These are phyloP conservation scores for Podaxis sp. DNA, from an alignment of 768 basidiomycete species.

Conservation along the genomic window DNA sequence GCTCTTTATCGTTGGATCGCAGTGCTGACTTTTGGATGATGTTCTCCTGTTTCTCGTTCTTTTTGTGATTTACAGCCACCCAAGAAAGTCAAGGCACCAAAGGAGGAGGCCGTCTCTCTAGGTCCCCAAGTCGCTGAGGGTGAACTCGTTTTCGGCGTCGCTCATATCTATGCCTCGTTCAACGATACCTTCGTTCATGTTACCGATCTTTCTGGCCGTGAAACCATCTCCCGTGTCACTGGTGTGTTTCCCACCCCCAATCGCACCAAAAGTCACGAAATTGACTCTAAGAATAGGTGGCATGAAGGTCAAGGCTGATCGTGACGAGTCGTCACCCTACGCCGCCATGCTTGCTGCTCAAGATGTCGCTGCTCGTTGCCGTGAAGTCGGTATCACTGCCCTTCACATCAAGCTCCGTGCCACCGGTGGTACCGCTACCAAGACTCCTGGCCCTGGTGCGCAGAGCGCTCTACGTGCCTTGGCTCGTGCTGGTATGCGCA, in stretches of 20 bases:
- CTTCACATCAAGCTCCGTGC: conserved; percentile 99
- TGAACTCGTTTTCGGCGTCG: conserved; percentile 96
- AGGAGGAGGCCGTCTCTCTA: conserved; percentile 84
- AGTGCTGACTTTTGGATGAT: conserved; percentile 46
- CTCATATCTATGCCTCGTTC: conserved; percentile 99
- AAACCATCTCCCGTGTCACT: conserved; percentile 98
- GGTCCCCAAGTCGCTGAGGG: conserved; percentile 96
- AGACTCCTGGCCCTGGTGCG: conserved; percentile 98
- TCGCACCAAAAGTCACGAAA: not conserved
- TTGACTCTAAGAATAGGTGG: conserved; percentile 52
- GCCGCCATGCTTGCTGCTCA: conserved; percentile 98
- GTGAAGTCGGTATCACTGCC: conserved; percentile 97
- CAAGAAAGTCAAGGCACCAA: conserved; percentile 74
- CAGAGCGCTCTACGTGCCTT: conserved; percentile 97
- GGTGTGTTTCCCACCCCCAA: conserved; percentile 43
- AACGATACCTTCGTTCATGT: conserved; percentile 99
- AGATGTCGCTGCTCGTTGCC: conserved; percentile 94
- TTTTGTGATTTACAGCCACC: conserved; percentile 51
- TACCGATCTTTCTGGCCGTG: conserved; percentile 98
- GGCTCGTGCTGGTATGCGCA: conserved; percentile 96
- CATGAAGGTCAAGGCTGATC: conserved; percentile 99
- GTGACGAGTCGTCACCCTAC: conserved; percentile 97
- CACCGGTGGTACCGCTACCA: conserved; percentile 97
- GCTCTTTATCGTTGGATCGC: conserved; percentile 42
- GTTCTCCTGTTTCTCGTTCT: not conserved